Percentiles rank a stretch among this genome's conserved stretches.
These are phyloP conservation scores for Trichoderma koningii DNA, from an alignment of 2,329 filamentous ascomycete genomes.

Conservation along the genomic window DNA sequence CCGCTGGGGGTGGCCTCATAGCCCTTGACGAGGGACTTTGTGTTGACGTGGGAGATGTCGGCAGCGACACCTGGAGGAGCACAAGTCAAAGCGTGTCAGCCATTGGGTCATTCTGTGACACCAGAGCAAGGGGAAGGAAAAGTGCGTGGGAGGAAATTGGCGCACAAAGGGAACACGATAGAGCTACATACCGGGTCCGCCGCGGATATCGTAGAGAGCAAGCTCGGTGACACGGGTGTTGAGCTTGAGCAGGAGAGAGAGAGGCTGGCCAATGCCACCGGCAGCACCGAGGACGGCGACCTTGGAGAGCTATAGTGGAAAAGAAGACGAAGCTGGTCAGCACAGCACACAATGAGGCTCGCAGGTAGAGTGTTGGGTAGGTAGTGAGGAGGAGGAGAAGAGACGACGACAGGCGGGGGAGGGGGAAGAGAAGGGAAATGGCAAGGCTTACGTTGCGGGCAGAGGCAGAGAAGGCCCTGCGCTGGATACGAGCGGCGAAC, in stretches of 20 bases:
- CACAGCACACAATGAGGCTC: conserved; percentile 2
- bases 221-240: conserved; percentile 94
- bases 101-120: not conserved
- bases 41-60: conserved; percentile 99
- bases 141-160: conserved; percentile 26
- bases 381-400: not conserved
- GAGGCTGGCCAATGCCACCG: conserved; percentile 96
- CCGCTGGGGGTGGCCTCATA: conserved; percentile 77
- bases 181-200: conserved; percentile 74
- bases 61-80: conserved; percentile 79
- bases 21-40: conserved; percentile 90
- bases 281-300: conserved; percentile 95
- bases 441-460: conserved; percentile 66
- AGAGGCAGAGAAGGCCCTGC: conserved; percentile 79
- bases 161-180: conserved; percentile 10
- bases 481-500: conserved; percentile 74
- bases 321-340: conserved; percentile 31
- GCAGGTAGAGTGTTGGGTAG: not conserved
- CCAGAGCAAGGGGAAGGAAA: not conserved
- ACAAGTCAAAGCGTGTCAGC: conserved; percentile 24
- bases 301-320: conserved; percentile 76
- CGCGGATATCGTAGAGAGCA: conserved; percentile 96
- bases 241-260: conserved; percentile 97
- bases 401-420: conserved; percentile 8
- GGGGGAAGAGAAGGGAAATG: conserved; percentile 23